phyloP scores from a whole-genome alignment of 2,329 filamentous ascomycete genomes.

The Diaporthe capsici region DNA sequence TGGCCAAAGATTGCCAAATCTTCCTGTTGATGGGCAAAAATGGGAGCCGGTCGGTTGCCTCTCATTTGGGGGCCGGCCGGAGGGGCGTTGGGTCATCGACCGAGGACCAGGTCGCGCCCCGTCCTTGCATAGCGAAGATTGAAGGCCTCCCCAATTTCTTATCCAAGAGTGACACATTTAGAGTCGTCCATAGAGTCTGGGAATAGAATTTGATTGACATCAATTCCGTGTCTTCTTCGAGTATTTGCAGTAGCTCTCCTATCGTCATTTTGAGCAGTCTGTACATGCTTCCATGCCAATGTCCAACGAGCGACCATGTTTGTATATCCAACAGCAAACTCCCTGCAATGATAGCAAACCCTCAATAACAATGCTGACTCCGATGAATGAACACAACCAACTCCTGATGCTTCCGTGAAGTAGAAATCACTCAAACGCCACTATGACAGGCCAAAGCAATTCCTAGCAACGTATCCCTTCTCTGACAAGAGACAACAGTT shows the following conservation, averaged over 20 bases:
- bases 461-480: neutral
- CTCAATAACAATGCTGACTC: slow-evolving; percentile 19
- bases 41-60: slow-evolving; percentile 20
- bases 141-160: slow-evolving; percentile 18
- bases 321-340: slow-evolving; percentile 5
- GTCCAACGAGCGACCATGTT: slow-evolving; percentile 26
- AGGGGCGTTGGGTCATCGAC: slow-evolving; percentile 8
- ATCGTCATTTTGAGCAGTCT: neutral
- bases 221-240: neutral
- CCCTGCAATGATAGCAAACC: neutral
- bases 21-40: slow-evolving; percentile 19
- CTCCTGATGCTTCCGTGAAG: slow-evolving; percentile 8
- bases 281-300: slow-evolving; percentile 23
- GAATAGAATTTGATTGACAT: slow-evolving; percentile 38
- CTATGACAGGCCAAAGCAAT: neutral
- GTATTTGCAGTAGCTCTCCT: neutral
- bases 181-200: slow-evolving; percentile 39
- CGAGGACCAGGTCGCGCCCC: slow-evolving; percentile 22
- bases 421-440: neutral
- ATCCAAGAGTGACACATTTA: slow-evolving; percentile 34
- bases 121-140: slow-evolving; percentile 29
- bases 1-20: slow-evolving; percentile 5
- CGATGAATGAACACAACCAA: neutral
- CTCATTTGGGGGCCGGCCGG: slow-evolving; percentile 10
- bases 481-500: neutral